These are phyloP conservation scores for Solanum bulbocastanum DNA, from an alignment of 257 asterid genomes.

Conservation along the genomic window DNA sequence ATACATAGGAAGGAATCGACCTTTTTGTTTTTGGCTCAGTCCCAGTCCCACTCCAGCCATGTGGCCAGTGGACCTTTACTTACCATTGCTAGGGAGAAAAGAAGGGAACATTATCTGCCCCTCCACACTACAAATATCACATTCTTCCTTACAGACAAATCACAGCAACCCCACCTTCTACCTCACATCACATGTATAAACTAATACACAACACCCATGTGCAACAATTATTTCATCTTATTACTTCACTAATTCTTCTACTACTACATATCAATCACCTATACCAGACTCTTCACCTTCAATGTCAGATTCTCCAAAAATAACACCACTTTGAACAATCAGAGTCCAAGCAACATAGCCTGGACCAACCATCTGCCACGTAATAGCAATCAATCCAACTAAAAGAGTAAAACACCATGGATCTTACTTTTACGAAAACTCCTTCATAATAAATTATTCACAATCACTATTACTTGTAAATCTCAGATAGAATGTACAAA, in stretches of 20 bases:
- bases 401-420: not conserved
- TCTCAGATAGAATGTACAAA: constrained; percentile 36
- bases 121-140: not conserved
- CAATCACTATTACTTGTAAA: constrained; percentile 20
- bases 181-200: not conserved
- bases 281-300: too few species aligned
- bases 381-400: not conserved
- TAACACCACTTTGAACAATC: too few species aligned
- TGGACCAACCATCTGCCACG: not conserved
- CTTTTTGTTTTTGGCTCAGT: not conserved
- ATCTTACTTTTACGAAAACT: not conserved
- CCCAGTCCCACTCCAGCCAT: not conserved
- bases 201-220: constrained; percentile 19
- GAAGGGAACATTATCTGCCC: not conserved
- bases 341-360: too few species aligned
- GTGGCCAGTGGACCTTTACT: not conserved
- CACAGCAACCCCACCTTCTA: not conserved
- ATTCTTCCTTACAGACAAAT: constrained; percentile 3
- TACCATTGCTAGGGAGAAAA: not conserved
- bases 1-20: not conserved
- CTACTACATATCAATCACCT: too few species aligned
- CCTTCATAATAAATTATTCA: constrained; percentile 30
- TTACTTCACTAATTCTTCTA: not conserved
- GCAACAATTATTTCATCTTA: constrained; percentile 20
- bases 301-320: too few species aligned